Base-by-base conservation (phyloP, 257 asterid genomes). In the Gentiana macrophylla region DNA sequence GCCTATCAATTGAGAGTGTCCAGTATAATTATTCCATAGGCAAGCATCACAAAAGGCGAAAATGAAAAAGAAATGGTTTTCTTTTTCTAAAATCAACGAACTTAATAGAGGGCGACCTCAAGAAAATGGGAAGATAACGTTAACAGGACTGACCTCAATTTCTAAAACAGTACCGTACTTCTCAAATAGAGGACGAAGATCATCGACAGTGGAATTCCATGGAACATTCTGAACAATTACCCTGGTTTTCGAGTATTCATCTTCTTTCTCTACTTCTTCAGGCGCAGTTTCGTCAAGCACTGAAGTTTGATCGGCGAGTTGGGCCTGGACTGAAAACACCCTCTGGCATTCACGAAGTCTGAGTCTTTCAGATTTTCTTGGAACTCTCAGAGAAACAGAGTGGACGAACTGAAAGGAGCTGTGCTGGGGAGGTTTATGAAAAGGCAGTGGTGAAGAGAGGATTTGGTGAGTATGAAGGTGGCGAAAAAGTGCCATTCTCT, bases 211-310 rank as follows among this genome's bases (percentile, higher is more conserved):
- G 68, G 76, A 67, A 1, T 77, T 77, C 96, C 96, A 91, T 1
- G 98, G 96, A 62, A 87, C 79, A 72, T 91, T 87, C 80, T 83
- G 89, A 52, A 79, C 86, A 37, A 91, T 78, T 59, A 91, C 35
- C 70, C 83, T 81, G 54, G 81, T 73, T 15, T 65, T 69, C 12
- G 87, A 77, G 57, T 60, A 33, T 61, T 54, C 84, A 44, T 55
- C 75, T 52, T 53, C 71, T 13, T 53, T 66, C 45, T 15, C 78
- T 63, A 65, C 78, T 6, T 1, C 55, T 45, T 52, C 33, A 32
- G 8, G 3, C 24, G 65, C 73, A 5, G 55, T 41, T 9, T 65
- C 70, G 33, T 36, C 47, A 48, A 32, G 33, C 35, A 59, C 53
- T 15, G 66, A 46, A 50, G 59, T 73, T 48, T 63, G 72, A 55